Evolutionary conservation across 2,329 filamentous ascomycete species (phyloP).

Genomic region (Trichoderma cornu-damae): DNA sequence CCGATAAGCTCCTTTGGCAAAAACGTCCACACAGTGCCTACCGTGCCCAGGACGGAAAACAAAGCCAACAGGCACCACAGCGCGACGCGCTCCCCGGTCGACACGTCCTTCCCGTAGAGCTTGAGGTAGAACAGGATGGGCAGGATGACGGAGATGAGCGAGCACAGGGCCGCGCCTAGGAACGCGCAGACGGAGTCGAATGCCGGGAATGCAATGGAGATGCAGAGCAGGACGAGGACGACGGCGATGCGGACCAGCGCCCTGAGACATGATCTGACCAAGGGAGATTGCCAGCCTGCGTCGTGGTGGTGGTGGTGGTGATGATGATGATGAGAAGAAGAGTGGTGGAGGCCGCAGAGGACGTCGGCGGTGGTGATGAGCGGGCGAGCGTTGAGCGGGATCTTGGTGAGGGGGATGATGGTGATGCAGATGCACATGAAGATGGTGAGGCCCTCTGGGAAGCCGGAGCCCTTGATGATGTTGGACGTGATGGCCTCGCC

Average conservation of each 20-base stretch:
- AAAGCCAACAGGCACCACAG: constrained; percentile 65
- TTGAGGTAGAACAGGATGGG: constrained; percentile 86
- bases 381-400: constrained; percentile 84
- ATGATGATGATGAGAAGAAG: constrained; percentile 28
- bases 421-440: constrained; percentile 81
- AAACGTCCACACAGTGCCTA: constrained; percentile 85
- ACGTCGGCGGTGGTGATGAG: constrained; percentile 83
- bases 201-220: constrained; percentile 64
- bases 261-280: constrained; percentile 46
- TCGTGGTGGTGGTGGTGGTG: constrained; percentile 36
- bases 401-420: constrained; percentile 91
- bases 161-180: constrained; percentile 84
- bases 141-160: constrained; percentile 87
- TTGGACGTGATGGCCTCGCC: constrained; percentile 87
- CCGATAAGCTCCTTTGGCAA: constrained; percentile 71
- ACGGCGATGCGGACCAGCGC: constrained; percentile 60
- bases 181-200: constrained; percentile 91
- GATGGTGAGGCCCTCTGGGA: constrained; percentile 67
- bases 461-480: constrained; percentile 68
- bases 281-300: constrained; percentile 35
- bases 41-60: constrained; percentile 62
- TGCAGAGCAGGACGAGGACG: constrained; percentile 66
- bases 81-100: constrained; percentile 55
- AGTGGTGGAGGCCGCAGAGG: constrained; percentile 63
- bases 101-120: constrained; percentile 73